Evolutionary conservation across 805 yeast species (phyloP), one percentile per base, ranked within the genome.

Genomic region (Nakazawaea ambrosiae): DNA sequence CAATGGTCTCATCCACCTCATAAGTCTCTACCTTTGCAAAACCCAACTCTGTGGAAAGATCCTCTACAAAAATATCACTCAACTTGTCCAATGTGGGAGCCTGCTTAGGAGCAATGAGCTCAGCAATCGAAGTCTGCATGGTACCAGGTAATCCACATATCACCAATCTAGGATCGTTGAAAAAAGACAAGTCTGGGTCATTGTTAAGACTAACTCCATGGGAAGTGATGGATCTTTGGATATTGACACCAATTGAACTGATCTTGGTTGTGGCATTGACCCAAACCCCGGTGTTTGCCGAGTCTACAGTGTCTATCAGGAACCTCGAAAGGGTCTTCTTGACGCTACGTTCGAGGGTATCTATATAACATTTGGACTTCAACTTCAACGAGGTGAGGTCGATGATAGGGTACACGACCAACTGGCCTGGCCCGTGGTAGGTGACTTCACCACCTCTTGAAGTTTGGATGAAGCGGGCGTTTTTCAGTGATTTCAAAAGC

Each of bases 381-480:
- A 75, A 55, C 39, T 69, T 60, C 48, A 83, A 82, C 23, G 72
- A 68, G 45, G 70, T 68, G 37, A 92, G 62, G 55, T 92, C 89
- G 22, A 84, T 37, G 1, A 92, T 69, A 9, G 92, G 79, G 52
- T 90, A 92, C 4, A 86, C 76, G 2, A 89, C 96, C 27, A 87
- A 54, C 58, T 92, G 99, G 0, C 98, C 98, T 1, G 92, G 83
- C 0, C 97, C 97, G 61, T 92, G 99, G 66, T 85, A 92, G 0
- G 98, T 92, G 1, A 92, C 76, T 54, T 92, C 95, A 0, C 99
- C 99, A 12, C 99, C 99, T 44, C 99, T 66, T 37, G 77, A 77
- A 0, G 92, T 73, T 49, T 85, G 90, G n/a, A 79, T 70, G 51
- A 76, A 84, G 22, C n/a, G n/a, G n/a, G n/a, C n/a, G n/a, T n/a